These are phyloP conservation scores for Vitis rupestris DNA, from an alignment of 164 flowering plant genomes.

Conservation along the genomic window DNA sequence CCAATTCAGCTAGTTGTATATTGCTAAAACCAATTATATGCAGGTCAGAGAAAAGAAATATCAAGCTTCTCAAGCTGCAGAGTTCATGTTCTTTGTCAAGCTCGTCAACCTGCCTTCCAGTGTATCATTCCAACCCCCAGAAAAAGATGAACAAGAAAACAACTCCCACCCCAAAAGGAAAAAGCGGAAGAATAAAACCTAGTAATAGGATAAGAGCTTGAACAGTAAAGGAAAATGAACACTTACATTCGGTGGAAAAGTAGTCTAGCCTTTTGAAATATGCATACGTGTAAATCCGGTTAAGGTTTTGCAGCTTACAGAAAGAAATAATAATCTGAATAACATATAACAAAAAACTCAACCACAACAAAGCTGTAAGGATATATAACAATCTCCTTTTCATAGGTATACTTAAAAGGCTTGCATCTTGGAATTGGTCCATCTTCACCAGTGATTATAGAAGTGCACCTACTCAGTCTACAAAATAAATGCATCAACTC, in stretches of 20 bases:
- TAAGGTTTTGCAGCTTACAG: slow-evolving; percentile 43
- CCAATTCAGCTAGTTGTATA: too few relatives aligned
- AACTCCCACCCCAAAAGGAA: too few relatives aligned
- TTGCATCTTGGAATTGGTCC: slow-evolving; percentile 99
- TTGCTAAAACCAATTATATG: too few relatives aligned
- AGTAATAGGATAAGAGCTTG: not conserved
- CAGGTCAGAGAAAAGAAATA: too few relatives aligned
- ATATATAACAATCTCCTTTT: slow-evolving; percentile 99
- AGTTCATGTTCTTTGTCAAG: too few relatives aligned
- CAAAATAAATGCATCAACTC: slow-evolving; percentile 15
- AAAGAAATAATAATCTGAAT: not conserved
- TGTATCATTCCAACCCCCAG: too few relatives aligned
- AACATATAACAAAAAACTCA: not conserved
- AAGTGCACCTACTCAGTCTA: slow-evolving; percentile 94
- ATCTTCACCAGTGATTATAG: slow-evolving; percentile 91
- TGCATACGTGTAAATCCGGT: slow-evolving; percentile 81
- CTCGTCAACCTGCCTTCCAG: too few relatives aligned
- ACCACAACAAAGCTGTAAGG: slow-evolving; percentile 39
- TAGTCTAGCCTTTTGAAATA: slow-evolving; percentile 97
- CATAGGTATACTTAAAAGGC: slow-evolving; percentile 96
- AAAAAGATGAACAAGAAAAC: too few relatives aligned
- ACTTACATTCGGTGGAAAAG: slow-evolving; percentile 98
- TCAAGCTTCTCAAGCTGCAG: too few relatives aligned
- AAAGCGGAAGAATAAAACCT: not conserved
- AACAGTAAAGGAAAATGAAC: not conserved